Evolutionary conservation across 352 stramenopile species (phyloP).

Genomic region (Phytophthora kernoviae): DNA sequence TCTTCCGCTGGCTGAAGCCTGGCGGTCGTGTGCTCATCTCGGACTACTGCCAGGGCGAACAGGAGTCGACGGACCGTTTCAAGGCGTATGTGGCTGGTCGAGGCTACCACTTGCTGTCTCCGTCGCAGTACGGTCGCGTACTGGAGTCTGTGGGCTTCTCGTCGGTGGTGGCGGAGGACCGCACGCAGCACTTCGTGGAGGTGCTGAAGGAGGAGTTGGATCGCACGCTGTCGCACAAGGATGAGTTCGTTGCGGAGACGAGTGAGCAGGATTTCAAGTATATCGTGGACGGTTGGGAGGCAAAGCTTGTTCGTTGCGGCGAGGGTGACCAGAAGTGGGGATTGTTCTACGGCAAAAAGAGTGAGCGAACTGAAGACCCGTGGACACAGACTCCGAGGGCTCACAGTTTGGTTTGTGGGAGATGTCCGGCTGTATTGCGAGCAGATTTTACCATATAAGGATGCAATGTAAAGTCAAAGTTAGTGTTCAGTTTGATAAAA

Average conservation of each 20-base stretch:
- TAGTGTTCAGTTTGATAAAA: too few species aligned
- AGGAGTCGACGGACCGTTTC: constrained; percentile 53
- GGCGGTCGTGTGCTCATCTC: constrained; percentile 67
- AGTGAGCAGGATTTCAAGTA: constrained; percentile 68
- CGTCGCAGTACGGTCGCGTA: constrained; percentile 60
- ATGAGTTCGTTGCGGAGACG: constrained; percentile 72
- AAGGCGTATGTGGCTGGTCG: constrained; percentile 62
- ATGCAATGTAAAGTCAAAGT: too few species aligned
- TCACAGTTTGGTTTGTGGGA: too few species aligned
- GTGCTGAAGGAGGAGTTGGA: constrained; percentile 69
- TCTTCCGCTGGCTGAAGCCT: constrained; percentile 72
- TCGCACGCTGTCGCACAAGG: constrained; percentile 59
- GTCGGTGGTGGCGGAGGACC: constrained; percentile 62
- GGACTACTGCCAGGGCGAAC: constrained; percentile 74
- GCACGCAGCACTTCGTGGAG: constrained; percentile 67
- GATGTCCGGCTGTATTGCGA: too few species aligned
- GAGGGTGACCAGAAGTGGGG: constrained; percentile 82
- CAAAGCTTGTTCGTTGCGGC: constrained; percentile 66
- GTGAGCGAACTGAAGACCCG: constrained; percentile 13
- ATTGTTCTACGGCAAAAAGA: constrained; percentile 72
- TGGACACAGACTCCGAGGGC: neutral
- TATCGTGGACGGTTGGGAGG: constrained; percentile 72
- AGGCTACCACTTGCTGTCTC: constrained; percentile 71
- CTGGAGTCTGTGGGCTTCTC: constrained; percentile 58
- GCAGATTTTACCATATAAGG: too few species aligned